These are phyloP conservation scores for Colletotrichum sp. DNA, from an alignment of 2,329 filamentous ascomycete species.

Conservation along the genomic window DNA sequence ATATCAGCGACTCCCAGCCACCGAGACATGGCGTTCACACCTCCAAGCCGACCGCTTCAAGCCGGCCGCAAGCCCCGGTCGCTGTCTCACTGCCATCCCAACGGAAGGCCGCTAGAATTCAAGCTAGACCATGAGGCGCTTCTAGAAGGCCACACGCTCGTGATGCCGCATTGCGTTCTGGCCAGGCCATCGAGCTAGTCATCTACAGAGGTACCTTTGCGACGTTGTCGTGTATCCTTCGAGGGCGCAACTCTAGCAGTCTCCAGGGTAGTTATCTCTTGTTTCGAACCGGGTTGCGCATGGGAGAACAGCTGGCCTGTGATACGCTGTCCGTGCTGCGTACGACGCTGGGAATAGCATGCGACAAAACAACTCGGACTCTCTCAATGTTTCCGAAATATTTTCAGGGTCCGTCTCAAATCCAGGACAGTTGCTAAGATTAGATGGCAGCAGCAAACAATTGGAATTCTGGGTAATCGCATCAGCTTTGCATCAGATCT, in stretches of 20 bases:
- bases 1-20: not conserved
- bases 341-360: constrained; percentile 16
- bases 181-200: not conserved
- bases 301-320: constrained; percentile 12
- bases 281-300: not conserved
- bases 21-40: not conserved
- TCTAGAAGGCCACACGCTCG: not conserved
- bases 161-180: not conserved
- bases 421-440: not conserved
- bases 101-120: not conserved
- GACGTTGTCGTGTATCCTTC: not conserved
- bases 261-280: not conserved
- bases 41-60: not conserved
- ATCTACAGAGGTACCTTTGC: not conserved
- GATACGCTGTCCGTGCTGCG: not conserved
- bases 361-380: not conserved
- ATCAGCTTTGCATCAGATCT: not conserved
- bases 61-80: not conserved
- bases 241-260: not conserved
- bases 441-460: not conserved
- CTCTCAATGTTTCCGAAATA: not conserved
- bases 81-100: not conserved
- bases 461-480: not conserved
- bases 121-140: not conserved
- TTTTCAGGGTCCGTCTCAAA: constrained; percentile 1